Evolutionary conservation across 2,329 filamentous ascomycete species (phyloP).

Genomic region (Aspergillus sp.): DNA sequence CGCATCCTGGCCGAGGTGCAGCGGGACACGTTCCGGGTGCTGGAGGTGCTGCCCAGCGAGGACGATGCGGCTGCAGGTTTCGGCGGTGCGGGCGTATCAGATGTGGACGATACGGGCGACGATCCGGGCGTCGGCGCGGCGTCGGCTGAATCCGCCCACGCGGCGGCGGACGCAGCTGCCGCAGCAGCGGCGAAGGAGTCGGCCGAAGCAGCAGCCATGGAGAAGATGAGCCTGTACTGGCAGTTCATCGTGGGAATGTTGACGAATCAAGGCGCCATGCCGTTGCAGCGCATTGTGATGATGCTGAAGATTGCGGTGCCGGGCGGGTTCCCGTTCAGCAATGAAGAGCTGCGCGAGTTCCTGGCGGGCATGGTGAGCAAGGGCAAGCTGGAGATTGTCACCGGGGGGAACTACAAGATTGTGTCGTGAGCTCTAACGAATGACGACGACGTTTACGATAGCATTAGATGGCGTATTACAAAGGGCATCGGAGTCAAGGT

Average conservation of each 20-base stretch:
- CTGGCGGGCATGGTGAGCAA: slow-evolving; percentile 72
- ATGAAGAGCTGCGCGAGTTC: slow-evolving; percentile 82
- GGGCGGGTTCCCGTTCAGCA: slow-evolving; percentile 84
- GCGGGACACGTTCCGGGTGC: slow-evolving; percentile 54
- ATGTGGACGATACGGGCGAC: slow-evolving; percentile 11
- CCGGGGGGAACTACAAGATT: slow-evolving; percentile 66
- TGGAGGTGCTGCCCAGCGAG: slow-evolving; percentile 50
- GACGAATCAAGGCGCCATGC: slow-evolving; percentile 86
- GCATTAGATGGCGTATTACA: not conserved
- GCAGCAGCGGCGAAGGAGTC: slow-evolving; percentile 43
- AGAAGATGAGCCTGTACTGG: slow-evolving; percentile 75
- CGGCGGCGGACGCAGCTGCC: slow-evolving; percentile 41
- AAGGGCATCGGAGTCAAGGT: not conserved
- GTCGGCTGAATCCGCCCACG: slow-evolving; percentile 27
- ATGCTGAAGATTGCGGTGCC: slow-evolving; percentile 93
- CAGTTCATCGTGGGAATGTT: slow-evolving; percentile 94
- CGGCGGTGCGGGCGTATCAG: slow-evolving; percentile 18
- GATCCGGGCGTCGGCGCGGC: slow-evolving; percentile 18
- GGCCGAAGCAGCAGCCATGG: slow-evolving; percentile 59
- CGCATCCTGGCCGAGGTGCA: slow-evolving; percentile 48
- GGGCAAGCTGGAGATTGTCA: slow-evolving; percentile 64
- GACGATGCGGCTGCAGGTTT: slow-evolving; percentile 22
- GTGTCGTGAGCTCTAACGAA: slow-evolving; percentile 13
- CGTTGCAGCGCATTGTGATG: slow-evolving; percentile 76
- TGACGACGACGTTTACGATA: not conserved